Evolutionary conservation across 441 rosid species (phyloP).

Genomic region (Corymbia citriodora): DNA sequence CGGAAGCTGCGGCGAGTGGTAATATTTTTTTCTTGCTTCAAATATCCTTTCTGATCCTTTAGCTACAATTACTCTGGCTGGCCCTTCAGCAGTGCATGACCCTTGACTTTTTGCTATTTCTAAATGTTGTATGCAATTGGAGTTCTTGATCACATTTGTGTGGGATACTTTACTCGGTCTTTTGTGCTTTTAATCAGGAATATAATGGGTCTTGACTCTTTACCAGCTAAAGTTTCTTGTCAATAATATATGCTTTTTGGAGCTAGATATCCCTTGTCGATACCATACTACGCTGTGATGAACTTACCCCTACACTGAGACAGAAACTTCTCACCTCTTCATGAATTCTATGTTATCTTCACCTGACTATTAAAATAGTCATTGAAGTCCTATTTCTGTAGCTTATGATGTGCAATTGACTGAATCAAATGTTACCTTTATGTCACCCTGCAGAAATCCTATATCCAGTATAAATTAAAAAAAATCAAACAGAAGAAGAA

Average conservation of each 20-base stretch:
- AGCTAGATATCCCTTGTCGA: neutral
- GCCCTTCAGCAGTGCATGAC: neutral
- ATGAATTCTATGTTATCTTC: neutral
- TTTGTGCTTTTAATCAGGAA: neutral
- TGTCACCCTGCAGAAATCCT: slow-evolving; percentile 58
- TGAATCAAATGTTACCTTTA: slow-evolving; percentile 8
- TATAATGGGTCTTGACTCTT: neutral
- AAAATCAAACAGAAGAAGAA: slow-evolving; percentile 56
- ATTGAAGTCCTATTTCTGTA: neutral
- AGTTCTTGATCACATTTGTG: neutral
- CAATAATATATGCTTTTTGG: neutral
- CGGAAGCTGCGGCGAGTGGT: slow-evolving; percentile 80
- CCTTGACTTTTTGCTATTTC: neutral
- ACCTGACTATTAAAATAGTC: neutral
- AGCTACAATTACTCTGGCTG: neutral
- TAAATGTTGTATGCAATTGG: neutral
- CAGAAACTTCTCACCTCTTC: neutral
- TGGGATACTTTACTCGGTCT: neutral
- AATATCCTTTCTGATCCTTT: neutral
- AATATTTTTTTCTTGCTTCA: slow-evolving; percentile 15
- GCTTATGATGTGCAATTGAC: slow-evolving; percentile 6
- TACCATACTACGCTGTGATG: neutral
- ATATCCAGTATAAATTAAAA: slow-evolving; percentile 48
- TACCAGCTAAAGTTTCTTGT: neutral
- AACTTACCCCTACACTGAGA: neutral